These are phyloP conservation scores for Penicillium arizonense DNA, from an alignment of 495 filamentous ascomycete genomes.

Conservation along the genomic window DNA sequence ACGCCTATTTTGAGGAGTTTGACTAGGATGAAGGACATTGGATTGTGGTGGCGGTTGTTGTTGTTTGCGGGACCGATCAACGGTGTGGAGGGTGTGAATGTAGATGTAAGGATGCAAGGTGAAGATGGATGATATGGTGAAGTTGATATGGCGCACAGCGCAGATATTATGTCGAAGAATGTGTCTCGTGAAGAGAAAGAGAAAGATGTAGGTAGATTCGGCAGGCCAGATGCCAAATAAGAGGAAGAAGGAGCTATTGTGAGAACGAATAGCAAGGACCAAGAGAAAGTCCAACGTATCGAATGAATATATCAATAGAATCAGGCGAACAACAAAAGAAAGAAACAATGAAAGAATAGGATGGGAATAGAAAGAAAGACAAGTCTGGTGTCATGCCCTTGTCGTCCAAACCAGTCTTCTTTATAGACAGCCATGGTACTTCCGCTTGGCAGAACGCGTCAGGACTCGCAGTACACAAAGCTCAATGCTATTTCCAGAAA, in stretches of 20 bases:
- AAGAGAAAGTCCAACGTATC: background rate
- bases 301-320: slow-evolving; percentile 1
- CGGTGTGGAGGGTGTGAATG: background rate
- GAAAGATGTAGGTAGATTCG: background rate
- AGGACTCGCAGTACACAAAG: slow-evolving; percentile 2
- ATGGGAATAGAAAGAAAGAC: slow-evolving; percentile 11
- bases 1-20: slow-evolving; percentile 30
- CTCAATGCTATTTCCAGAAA: slow-evolving; percentile 15
- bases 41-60: slow-evolving; percentile 1
- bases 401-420: background rate
- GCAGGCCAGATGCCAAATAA: slow-evolving; percentile 11
- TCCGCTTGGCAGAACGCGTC: background rate
- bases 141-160: slow-evolving; percentile 1
- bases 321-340: slow-evolving; percentile 17
- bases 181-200: slow-evolving; percentile 13
- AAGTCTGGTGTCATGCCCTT: slow-evolving; percentile 12
- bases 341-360: slow-evolving; percentile 14
- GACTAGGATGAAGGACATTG: slow-evolving; percentile 32
- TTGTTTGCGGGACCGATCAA: background rate
- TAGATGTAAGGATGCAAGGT: background rate
- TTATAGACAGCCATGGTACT: slow-evolving; percentile 16
- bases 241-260: background rate
- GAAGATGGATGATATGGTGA: background rate
- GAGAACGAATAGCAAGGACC: slow-evolving; percentile 15
- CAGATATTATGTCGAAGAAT: slow-evolving; percentile 1